Percentiles rank a stretch among this genome's conserved stretches.
phyloP scores from a whole-genome alignment of 371 early-diverging fungal genomes.

The Saksenaea vasiformis region DNA sequence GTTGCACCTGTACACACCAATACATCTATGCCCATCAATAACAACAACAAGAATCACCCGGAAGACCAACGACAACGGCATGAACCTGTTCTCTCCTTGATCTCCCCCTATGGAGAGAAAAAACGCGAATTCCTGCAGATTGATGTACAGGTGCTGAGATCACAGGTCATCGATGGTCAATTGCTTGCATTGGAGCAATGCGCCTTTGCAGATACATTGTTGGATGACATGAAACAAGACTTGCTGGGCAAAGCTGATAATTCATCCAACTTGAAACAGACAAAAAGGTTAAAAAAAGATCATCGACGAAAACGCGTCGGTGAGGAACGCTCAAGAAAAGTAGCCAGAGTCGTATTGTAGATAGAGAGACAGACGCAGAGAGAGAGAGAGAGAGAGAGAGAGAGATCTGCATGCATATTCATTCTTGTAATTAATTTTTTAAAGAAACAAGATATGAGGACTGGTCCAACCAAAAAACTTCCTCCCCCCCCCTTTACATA shows the following conservation, averaged over 20 bases:
- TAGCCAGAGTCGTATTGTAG: background rate
- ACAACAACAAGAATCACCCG: too few species aligned
- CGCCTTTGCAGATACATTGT: slow-evolving; percentile 16
- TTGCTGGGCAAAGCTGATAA: background rate
- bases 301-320: background rate
- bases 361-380: background rate
- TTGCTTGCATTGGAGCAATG: slow-evolving; percentile 31
- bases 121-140: slow-evolving; percentile 36
- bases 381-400: background rate
- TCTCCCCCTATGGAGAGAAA: slow-evolving; percentile 31
- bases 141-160: slow-evolving; percentile 47
- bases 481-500: too few species aligned
- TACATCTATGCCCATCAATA: background rate
- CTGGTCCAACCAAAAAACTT: too few species aligned
- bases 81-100: slow-evolving; percentile 24
- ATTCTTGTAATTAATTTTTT: background rate
- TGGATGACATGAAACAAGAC: slow-evolving; percentile 19
- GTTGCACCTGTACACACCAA: slow-evolving; percentile 25
- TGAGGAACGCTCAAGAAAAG: background rate
- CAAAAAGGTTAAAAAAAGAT: background rate
- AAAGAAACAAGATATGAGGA: background rate
- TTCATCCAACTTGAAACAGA: background rate
- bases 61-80: background rate
- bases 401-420: background rate
- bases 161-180: slow-evolving; percentile 35